Evolutionary conservation across 192 early-diverging fungal species (phyloP).

Genomic region (Chytriomyces confervae): DNA sequence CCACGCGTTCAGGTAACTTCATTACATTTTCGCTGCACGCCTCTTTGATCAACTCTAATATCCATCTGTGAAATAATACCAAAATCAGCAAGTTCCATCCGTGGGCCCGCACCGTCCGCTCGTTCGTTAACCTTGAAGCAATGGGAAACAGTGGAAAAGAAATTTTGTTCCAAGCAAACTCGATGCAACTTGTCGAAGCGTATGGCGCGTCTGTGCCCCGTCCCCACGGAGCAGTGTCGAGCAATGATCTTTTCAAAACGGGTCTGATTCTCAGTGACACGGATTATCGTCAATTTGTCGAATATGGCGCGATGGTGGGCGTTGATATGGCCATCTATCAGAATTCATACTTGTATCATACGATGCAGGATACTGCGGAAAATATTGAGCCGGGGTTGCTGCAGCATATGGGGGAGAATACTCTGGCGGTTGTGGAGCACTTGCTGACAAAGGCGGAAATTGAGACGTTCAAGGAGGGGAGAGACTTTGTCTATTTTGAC

Average conservation of each 20-base stretch:
- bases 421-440: slow-evolving; percentile 59
- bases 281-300: slow-evolving; percentile 77
- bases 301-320: slow-evolving; percentile 63
- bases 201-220: slow-evolving; percentile 62
- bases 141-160: slow-evolving; percentile 69
- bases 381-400: slow-evolving; percentile 63
- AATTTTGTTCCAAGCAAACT: slow-evolving; percentile 80
- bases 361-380: slow-evolving; percentile 66
- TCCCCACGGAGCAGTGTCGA: slow-evolving; percentile 70
- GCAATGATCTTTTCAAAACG: slow-evolving; percentile 54
- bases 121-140: slow-evolving; percentile 79
- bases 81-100: slow-evolving; percentile 59
- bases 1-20: slow-evolving; percentile 60
- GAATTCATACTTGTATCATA: slow-evolving; percentile 75
- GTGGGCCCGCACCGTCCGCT: slow-evolving; percentile 49
- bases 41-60: too few species aligned
- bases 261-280: slow-evolving; percentile 76
- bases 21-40: too few species aligned
- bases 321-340: slow-evolving; percentile 76
- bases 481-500: slow-evolving; percentile 68
- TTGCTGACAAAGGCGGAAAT: slow-evolving; percentile 57
- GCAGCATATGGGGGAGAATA: slow-evolving; percentile 78
- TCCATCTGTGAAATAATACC: too few species aligned
- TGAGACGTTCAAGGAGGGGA: slow-evolving; percentile 46
- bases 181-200: slow-evolving; percentile 69